These are phyloP conservation scores for Acacia confusa DNA, from an alignment of 306 rosid genomes.

Conservation along the genomic window DNA sequence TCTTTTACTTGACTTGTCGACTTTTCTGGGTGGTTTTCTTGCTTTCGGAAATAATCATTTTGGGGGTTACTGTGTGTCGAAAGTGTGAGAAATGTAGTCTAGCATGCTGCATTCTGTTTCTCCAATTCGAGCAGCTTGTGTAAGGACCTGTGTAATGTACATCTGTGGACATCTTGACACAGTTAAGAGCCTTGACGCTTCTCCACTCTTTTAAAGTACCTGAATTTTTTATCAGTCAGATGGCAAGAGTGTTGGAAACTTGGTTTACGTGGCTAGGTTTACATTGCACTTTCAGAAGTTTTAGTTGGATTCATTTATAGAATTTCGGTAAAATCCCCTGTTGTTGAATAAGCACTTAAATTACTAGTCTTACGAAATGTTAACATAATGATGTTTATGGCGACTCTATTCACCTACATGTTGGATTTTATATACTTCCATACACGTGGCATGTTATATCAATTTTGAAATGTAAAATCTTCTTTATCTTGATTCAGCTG, in stretches of 20 bases:
- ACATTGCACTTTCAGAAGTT: not conserved
- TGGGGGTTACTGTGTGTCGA: not conserved
- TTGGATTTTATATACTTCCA: not conserved
- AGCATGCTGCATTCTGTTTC: not conserved
- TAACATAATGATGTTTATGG: not conserved
- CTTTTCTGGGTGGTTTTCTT: not conserved
- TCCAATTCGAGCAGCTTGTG: not conserved
- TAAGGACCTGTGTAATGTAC: not conserved
- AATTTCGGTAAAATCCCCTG: not conserved
- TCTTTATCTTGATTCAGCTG: not conserved
- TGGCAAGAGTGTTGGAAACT: not conserved
- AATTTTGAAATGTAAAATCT: not conserved
- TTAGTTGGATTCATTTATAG: not conserved
- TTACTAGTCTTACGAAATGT: not conserved
- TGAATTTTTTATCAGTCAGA: not conserved
- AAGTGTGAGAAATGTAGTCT: not conserved
- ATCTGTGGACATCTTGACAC: not conserved
- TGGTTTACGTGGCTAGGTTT: not conserved
- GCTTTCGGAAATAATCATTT: not conserved
- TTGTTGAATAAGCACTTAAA: not conserved
- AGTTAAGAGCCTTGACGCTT: not conserved
- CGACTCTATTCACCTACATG: not conserved
- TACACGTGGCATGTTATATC: not conserved
- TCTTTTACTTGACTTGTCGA: not conserved
- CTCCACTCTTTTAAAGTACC: not conserved